Evolutionary conservation across 2,329 filamentous ascomycete species (phyloP), one percentile per base, ranked within the genome.

Genomic region (Trichoderma sp.): DNA sequence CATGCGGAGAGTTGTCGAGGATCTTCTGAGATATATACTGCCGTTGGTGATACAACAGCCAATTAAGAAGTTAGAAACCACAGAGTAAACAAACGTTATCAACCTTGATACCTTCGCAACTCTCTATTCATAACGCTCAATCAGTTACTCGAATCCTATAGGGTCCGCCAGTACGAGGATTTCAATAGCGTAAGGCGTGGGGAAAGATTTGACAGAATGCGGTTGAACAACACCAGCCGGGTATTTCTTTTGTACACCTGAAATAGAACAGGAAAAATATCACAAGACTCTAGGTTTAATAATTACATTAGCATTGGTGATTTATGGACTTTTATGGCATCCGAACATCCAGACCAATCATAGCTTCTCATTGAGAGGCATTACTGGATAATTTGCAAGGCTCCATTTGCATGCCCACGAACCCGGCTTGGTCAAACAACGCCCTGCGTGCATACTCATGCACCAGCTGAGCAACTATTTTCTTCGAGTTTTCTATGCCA

Each of bases 401-500:
- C 10, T 52, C 42, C 4, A 17, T 37, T 37, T 32, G 25, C 22
- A 25, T 13, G 0, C 29, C 13, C n/a, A 15, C 29, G 10, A 32
- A 12, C 1, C 13, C 17, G n/a, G 58, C 34, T n/a, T 48, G 42
- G 13, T 52, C 42, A 37, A 63, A 63, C 3, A 63, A 22, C 42
- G 59, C 59, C 27, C 27, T 32, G 5, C 42, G 59, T 7, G 59
- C 59, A 27, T 63, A 63, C 15, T 63, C 59, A 52, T 63, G 59
- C 29, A 63, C 59, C 9, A 63, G 42, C 19, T 63, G 59, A 37
- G 59, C 45, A 37, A 42, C 59, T n/a, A 63, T 25, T 5, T 45
- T 63, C 19, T 52, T 63, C 15, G 59, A 22, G 29, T 63, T 27
- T 7, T 13, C 59, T 13, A 63, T 27, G 2, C 34, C 34, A 8